phyloP scores from a whole-genome alignment of 352 stramenopile species.

The Phytophthora melonis region DNA sequence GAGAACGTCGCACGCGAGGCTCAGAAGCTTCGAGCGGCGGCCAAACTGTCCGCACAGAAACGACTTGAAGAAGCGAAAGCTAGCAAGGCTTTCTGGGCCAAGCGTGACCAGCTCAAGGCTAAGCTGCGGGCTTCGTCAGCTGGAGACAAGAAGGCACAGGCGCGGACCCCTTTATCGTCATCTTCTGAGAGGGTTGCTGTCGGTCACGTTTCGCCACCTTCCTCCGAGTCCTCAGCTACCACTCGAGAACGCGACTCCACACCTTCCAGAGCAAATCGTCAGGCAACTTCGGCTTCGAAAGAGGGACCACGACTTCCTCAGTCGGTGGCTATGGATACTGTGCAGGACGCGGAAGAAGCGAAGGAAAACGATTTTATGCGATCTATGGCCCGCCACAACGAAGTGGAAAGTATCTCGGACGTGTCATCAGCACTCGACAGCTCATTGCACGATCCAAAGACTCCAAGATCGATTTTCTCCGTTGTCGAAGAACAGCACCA shows the following conservation, averaged over 20 bases:
- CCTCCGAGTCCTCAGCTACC: conserved; percentile 18
- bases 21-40: conserved; percentile 66
- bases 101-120: conserved; percentile 60
- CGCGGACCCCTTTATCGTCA: conserved; percentile 15
- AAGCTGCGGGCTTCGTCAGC: conserved; percentile 39
- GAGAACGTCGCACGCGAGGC: conserved; percentile 74
- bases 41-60: conserved; percentile 79
- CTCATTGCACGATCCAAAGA: conserved; percentile 9
- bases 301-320: neutral
- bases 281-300: conserved; percentile 18
- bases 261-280: neutral
- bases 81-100: conserved; percentile 69
- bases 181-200: conserved; percentile 6
- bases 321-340: neutral
- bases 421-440: conserved; percentile 22
- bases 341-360: conserved; percentile 7
- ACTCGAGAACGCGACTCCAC: conserved; percentile 11
- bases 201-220: conserved; percentile 25
- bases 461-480: conserved; percentile 20
- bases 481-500: conserved; percentile 24
- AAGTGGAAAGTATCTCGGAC: conserved; percentile 24
- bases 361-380: conserved; percentile 22
- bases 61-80: conserved; percentile 79
- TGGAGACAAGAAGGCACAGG: conserved; percentile 19
- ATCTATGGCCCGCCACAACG: conserved; percentile 11